Conservation (phyloP, 2,329 filamentous ascomycete genomes). For the Pseudogymnoascus sp. region DNA sequence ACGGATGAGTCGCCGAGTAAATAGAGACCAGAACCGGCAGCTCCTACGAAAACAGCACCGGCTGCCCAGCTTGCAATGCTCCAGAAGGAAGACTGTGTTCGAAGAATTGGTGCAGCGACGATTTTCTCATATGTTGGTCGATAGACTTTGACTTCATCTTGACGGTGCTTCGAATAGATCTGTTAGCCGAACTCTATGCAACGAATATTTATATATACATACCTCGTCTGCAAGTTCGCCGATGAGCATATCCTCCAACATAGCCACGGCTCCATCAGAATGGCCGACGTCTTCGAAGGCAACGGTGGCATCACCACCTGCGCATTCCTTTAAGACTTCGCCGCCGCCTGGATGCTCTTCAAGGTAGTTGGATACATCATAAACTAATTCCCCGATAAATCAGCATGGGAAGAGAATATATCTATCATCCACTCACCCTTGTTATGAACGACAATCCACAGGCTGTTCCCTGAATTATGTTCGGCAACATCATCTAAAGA, state of each 20-base stretch:
- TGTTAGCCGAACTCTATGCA: constrained; percentile 7
- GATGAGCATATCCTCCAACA: constrained; percentile 49
- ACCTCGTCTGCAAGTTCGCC: constrained; percentile 48
- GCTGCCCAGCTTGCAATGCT: not conserved
- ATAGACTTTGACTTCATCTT: constrained; percentile 6
- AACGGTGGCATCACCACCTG: constrained; percentile 68
- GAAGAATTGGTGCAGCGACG: not conserved
- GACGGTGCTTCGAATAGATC: not conserved
- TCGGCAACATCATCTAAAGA: constrained; percentile 36
- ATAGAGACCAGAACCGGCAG: not conserved
- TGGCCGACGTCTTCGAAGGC: constrained; percentile 80
- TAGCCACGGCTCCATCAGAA: constrained; percentile 64
- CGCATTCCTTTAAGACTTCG: constrained; percentile 69
- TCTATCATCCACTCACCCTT: constrained; percentile 32
- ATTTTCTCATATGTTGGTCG: constrained; percentile 8
- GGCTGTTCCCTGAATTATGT: constrained; percentile 40
- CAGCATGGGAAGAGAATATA: not conserved
- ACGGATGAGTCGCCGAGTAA: not conserved
- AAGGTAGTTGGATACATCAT: constrained; percentile 48
- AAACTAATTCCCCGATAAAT: constrained; percentile 34
- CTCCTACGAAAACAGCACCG: not conserved
- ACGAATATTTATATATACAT: constrained; percentile 20
- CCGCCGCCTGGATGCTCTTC: constrained; percentile 63
- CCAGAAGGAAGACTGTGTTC: not conserved
- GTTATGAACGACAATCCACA: constrained; percentile 49